Percentiles rank a stretch among this genome's conserved stretches.
Conservation (phyloP, 2,329 filamentous ascomycete species). For the Claviceps maximensis region DNA sequence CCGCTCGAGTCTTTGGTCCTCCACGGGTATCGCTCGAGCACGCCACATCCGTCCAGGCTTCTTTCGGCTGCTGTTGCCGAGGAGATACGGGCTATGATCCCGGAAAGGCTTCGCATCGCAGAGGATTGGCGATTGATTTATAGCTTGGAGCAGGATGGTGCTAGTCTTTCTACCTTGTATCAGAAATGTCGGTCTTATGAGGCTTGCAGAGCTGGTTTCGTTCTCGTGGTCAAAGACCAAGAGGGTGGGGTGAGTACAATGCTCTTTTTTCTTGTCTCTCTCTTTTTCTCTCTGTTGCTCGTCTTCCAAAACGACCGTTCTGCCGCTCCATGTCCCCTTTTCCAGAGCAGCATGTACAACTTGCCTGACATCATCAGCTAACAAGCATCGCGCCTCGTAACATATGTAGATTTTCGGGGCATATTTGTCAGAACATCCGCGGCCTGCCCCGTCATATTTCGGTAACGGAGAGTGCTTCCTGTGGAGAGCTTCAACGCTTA, state of each 20-base stretch:
- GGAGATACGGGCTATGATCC: slow-evolving; percentile 82
- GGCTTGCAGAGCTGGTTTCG: slow-evolving; percentile 67
- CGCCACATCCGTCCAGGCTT: slow-evolving; percentile 46
- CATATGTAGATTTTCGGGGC: slow-evolving; percentile 63
- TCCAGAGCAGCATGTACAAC: neutral
- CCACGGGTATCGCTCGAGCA: slow-evolving; percentile 49
- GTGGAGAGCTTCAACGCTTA: slow-evolving; percentile 46
- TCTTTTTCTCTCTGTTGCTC: neutral
- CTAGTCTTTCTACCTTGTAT: slow-evolving; percentile 77
- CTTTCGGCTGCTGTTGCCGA: slow-evolving; percentile 67
- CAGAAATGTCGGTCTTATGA: slow-evolving; percentile 57
- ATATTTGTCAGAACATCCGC: slow-evolving; percentile 82
- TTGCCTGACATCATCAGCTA: neutral
- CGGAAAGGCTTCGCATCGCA: slow-evolving; percentile 71
- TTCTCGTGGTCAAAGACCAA: slow-evolving; percentile 73
- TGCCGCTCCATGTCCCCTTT: neutral
- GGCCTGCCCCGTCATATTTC: slow-evolving; percentile 72
- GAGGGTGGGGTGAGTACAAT: slow-evolving; percentile 50
- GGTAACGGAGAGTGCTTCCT: slow-evolving; percentile 90
- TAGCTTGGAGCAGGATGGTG: slow-evolving; percentile 83
- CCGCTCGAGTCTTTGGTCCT: slow-evolving; percentile 72
- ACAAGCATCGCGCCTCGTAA: neutral
- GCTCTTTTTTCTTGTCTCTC: too few species aligned
- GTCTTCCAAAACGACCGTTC: too few species aligned
- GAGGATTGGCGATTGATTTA: slow-evolving; percentile 82